A percentile compares a stretch with the other conserved stretches of the same genome.
These are phyloP conservation scores for Neurospora sp. DNA, from an alignment of 495 filamentous ascomycete species.

Conservation along the genomic window DNA sequence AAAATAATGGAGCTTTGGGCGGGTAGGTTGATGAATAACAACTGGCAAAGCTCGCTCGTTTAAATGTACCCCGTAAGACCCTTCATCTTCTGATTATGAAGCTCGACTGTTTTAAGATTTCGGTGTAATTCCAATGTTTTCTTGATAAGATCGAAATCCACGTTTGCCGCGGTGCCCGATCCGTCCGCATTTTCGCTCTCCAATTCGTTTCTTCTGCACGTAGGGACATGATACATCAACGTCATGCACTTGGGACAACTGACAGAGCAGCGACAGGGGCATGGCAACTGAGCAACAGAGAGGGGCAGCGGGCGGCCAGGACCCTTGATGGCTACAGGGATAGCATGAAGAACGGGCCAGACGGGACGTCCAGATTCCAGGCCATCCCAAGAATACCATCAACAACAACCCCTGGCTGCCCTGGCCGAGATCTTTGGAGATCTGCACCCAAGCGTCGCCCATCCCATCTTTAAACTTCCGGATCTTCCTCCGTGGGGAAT, in stretches of 20 bases:
- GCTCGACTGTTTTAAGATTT: not conserved
- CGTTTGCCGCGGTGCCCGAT: not conserved
- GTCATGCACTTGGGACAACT: not conserved
- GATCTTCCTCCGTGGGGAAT: not conserved
- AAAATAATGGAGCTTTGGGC: not conserved
- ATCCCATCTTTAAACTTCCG: not conserved
- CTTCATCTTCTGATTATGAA: not conserved
- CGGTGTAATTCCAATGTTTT: not conserved
- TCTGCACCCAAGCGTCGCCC: not conserved
- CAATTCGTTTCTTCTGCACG: not conserved
- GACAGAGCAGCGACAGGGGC: not conserved
- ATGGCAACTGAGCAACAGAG: not conserved
- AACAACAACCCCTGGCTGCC: not conserved
- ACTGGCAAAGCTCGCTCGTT: not conserved
- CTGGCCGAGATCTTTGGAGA: not conserved
- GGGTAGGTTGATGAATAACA: not conserved
- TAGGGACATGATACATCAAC: not conserved
- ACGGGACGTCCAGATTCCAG: not conserved
- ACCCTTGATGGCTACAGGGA: not conserved
- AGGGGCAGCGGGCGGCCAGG: not conserved
- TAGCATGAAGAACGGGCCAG: not conserved
- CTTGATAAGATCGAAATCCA: not conserved
- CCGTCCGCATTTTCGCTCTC: not conserved
- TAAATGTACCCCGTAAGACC: not conserved
- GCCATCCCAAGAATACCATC: not conserved